Base-by-base conservation (phyloP, 208 protist genomes). In the Leishmania tropica region DNA sequence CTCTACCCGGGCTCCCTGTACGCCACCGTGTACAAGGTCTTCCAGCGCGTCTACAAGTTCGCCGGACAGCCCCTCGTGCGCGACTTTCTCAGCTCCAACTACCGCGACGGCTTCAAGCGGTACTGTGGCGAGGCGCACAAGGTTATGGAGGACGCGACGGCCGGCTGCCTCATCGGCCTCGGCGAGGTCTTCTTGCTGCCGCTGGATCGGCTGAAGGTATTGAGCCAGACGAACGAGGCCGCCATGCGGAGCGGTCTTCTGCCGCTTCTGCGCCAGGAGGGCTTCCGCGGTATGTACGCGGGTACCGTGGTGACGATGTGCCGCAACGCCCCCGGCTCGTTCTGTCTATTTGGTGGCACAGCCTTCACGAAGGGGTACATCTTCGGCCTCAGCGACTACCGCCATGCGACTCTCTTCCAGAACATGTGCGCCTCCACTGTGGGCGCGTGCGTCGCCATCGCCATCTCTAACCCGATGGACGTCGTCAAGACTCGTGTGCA, bases 401-500 rank as follows among this genome's bases (percentile, higher is more conserved):
- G 86, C 47, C 87, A 87, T 54, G 94, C 94, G 21, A 97, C 90
- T 11, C 58, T 97, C 31, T 89, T 96, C 76, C 94, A 98, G 85
- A 98, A 97, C 87, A 88, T 95, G 81, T 91, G 88, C 84, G 92
- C 95, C 76, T 92, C 94, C 31, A 95, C 94, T 5, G 85, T 96
- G 35, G 96, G 96, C 45, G 91, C 92, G 37, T 95, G 91, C 80
- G 76, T 93, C 13, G 93, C 90, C 58, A 97, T 98, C 79, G 90
- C 92, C 73, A 83, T 98, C 75, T 94, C 95, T 6, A 96, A 94
- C 90, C 96, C 96, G 31, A 96, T 98, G 93, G 96, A 98, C 84
- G 96, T 98, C 40, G 86, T 98, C 54, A 98, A 98, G 88, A 98
- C 95, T n/a, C 95, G 95, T 51, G 93, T 98, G 84, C 96, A 98